phyloP scores from a whole-genome alignment of 139 green algal species.

The Coelastrella sp. region DNA sequence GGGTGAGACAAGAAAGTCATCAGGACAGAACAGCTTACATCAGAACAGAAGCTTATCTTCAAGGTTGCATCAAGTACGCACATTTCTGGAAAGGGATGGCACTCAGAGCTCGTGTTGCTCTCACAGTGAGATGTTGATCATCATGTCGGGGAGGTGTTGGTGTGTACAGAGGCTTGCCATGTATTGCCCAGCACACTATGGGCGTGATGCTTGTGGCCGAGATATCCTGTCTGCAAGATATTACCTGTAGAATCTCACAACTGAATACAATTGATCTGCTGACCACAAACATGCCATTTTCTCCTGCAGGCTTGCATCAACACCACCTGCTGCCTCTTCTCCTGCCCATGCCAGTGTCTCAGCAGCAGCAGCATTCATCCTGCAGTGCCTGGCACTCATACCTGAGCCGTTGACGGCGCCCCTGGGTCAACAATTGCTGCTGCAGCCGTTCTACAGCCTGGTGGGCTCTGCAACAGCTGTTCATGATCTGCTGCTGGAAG shows the following conservation, averaged over 20 bases:
- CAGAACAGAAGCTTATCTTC: not conserved
- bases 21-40: not conserved
- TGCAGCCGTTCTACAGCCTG: slow-evolving; percentile 31
- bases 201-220: too few relatives aligned
- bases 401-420: not conserved
- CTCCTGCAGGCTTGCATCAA: not conserved
- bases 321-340: too few relatives aligned
- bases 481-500: not conserved
- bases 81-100: too few relatives aligned
- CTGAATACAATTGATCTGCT: too few relatives aligned
- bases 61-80: not conserved
- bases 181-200: too few relatives aligned
- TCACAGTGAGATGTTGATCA: too few relatives aligned
- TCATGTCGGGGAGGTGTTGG: too few relatives aligned
- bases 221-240: too few relatives aligned
- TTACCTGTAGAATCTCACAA: too few relatives aligned
- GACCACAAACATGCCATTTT: not conserved
- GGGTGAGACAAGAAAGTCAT: not conserved
- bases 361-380: not conserved
- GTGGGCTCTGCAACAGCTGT: not conserved
- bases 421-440: slow-evolving; percentile 8
- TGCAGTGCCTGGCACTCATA: slow-evolving; percentile 30
- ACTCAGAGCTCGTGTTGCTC: too few relatives aligned
- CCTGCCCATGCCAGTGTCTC: not conserved
- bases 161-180: too few relatives aligned